A percentile compares a stretch with the other conserved stretches of the same genome.
Conservation (phyloP, 805 yeast species). For the Kurtzmaniella fragi region DNA sequence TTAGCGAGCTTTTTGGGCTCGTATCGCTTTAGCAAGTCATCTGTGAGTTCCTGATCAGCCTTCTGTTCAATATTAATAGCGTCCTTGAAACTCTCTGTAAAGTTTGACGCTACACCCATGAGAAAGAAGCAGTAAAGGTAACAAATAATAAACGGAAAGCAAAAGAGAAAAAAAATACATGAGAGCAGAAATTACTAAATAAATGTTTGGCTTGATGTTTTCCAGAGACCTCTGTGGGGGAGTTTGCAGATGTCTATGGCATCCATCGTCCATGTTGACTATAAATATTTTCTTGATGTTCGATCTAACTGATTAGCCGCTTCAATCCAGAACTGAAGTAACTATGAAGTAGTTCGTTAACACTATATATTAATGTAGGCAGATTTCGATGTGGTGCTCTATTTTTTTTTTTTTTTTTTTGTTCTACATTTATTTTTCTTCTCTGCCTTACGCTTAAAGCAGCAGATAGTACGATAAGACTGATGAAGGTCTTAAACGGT, state of each 20-base stretch:
- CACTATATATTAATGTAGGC: background rate
- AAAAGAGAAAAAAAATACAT: background rate
- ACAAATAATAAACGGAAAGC: background rate
- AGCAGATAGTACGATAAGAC: too few relatives aligned
- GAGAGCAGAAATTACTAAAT: background rate
- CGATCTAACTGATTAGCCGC: conserved; percentile 2
- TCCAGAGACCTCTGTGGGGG: conserved; percentile 1
- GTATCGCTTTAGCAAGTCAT: conserved; percentile 25
- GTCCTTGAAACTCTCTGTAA: conserved; percentile 17
- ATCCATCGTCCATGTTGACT: background rate
- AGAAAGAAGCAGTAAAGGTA: too few relatives aligned
- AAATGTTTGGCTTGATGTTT: conserved; percentile 1
- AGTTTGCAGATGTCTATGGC: conserved; percentile 1
- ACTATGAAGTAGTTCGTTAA: background rate
- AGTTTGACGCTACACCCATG: conserved; percentile 1
- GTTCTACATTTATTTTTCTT: conserved; percentile 1
- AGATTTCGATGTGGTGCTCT: background rate
- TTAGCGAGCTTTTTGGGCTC: conserved; percentile 63
- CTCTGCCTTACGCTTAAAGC: too few relatives aligned
- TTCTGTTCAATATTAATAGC: conserved; percentile 36
- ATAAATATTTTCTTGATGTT: background rate
- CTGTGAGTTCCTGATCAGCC: conserved; percentile 29
- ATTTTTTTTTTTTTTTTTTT: conserved; percentile 3
- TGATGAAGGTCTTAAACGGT: too few relatives aligned
- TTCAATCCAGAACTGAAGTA: background rate